phyloP scores from a whole-genome alignment of 2,329 filamentous ascomycete species.

The Byssochlamys sp. region DNA sequence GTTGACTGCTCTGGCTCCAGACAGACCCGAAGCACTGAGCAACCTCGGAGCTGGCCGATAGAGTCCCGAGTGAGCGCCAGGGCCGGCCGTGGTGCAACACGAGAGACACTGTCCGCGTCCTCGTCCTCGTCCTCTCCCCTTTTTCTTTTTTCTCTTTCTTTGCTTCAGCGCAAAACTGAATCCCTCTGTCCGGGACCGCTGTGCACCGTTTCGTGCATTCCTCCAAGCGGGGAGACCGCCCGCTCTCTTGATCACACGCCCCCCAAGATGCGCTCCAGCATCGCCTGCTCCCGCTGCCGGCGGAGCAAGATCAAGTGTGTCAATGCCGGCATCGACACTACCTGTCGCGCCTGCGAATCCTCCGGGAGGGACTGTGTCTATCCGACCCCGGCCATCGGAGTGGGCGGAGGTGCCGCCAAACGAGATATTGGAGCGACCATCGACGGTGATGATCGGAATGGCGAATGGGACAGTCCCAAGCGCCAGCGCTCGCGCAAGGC shows the following conservation, averaged over 20 bases:
- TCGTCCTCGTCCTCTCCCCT: too few relatives aligned
- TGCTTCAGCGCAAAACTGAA: neutral
- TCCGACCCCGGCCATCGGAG: constrained; percentile 40
- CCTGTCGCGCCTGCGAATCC: constrained; percentile 65
- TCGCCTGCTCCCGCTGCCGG: constrained; percentile 66
- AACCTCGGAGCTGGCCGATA: too few relatives aligned
- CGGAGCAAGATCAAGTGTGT: constrained; percentile 81
- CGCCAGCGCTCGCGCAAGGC: constrained; percentile 31
- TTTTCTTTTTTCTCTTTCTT: too few relatives aligned
- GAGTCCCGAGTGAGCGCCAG: too few relatives aligned
- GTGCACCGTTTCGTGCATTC: constrained; percentile 2
- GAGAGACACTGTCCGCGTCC: too few relatives aligned
- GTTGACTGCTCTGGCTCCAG: too few relatives aligned
- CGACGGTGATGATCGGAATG: constrained; percentile 31
- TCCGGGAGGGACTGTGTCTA: constrained; percentile 65
- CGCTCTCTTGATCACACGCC: constrained; percentile 7
- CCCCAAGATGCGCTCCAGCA: constrained; percentile 62
- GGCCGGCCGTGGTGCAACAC: too few relatives aligned
- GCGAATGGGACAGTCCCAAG: constrained; percentile 35
- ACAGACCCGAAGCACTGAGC: too few relatives aligned
- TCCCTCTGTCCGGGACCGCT: constrained; percentile 5
- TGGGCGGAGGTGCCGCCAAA: constrained; percentile 23
- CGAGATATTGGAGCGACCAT: constrained; percentile 27
- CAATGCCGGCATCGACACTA: constrained; percentile 62
- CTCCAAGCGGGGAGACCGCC: constrained; percentile 9